These are phyloP conservation scores for Escovopsis sp. DNA, from an alignment of 2,329 filamentous ascomycete species.

Conservation along the genomic window DNA sequence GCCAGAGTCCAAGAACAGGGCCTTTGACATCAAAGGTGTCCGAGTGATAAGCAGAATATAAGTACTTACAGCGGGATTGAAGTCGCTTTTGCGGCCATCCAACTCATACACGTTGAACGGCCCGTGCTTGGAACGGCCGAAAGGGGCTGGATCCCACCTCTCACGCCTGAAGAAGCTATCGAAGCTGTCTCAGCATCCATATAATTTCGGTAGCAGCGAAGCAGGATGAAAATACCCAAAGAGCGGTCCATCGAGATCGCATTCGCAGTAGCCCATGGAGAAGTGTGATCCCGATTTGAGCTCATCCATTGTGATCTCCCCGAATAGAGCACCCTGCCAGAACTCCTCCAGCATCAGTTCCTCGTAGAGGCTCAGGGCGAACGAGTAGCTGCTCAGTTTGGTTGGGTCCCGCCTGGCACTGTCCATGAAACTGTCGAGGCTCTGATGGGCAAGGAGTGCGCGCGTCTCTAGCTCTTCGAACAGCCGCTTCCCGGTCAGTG, in stretches of 20 bases:
- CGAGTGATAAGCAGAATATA: not conserved
- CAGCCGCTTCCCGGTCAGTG: constrained; percentile 10
- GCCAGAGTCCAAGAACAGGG: too few relatives aligned
- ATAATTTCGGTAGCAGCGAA: not conserved
- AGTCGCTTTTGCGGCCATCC: not conserved
- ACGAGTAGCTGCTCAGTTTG: not conserved
- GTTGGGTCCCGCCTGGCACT: not conserved
- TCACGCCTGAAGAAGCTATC: not conserved
- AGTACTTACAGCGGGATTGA: not conserved
- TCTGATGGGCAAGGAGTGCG: constrained; percentile 1
- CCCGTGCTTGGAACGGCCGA: not conserved
- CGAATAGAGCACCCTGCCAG: constrained; percentile 17
- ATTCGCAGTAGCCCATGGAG: constrained; percentile 6
- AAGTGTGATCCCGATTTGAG: constrained; percentile 12
- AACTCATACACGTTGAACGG: not conserved
- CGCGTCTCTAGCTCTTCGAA: constrained; percentile 8
- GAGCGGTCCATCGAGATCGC: constrained; percentile 10
- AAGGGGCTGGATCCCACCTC: constrained; percentile 1
- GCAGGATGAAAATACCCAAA: constrained; percentile 8
- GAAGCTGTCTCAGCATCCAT: not conserved
- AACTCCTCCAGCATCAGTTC: constrained; percentile 15
- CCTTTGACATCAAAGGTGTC: too few relatives aligned
- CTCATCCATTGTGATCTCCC: constrained; percentile 19
- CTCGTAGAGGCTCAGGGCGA: constrained; percentile 11
- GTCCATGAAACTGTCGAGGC: not conserved